Base-by-base conservation (phyloP, 73 alveolate genomes). In the Paramecium tetraurelia region DNA sequence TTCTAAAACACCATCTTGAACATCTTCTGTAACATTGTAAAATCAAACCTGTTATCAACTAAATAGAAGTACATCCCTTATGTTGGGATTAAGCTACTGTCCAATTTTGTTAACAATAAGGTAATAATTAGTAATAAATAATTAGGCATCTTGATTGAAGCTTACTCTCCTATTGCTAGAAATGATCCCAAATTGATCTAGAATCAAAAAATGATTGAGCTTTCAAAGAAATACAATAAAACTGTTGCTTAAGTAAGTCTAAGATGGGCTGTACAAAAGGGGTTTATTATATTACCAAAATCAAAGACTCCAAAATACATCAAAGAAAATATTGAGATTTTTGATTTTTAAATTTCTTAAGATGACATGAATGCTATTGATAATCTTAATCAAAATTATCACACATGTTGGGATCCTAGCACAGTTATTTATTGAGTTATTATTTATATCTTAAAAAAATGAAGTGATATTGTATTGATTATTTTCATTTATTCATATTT, bases 81-180 rank as follows among this genome's bases (percentile, higher is more conserved):
- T 95, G 95, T 92, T 85, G 83, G 83, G 98, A 96, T 84, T 92
- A 92, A 59, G 97, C 97, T 40, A 95, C 98, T 8, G 86, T 97
- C 24, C 92, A 96, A 72, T 94, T 72, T 77, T 96, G 98, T 86
- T 18, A 95, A 57, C 80, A 92, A 63, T 22, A 75, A 14, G 35
- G 87, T 75, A 75, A 38, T 29, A 1, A 7, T 31, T 3, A 36
- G 38, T 38, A 35, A 21, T 75, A 2, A 27, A 1, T 9, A 7
- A 29, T 57, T 93, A 40, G 95, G 92, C 46, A 96, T 97, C 10
- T 69, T 87, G 27, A 86, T 97, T 21, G 97, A 86, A 36, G 99
- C 98, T n/a, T 95, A 95, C 57, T 96, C 98, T 9, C 99, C 99
- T 20, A 92, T 97, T 41, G 99, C 99, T 7, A 96, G 96, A 70